Base-by-base conservation (phyloP, 164 flowering plant species). In the Stephania cephalantha region DNA sequence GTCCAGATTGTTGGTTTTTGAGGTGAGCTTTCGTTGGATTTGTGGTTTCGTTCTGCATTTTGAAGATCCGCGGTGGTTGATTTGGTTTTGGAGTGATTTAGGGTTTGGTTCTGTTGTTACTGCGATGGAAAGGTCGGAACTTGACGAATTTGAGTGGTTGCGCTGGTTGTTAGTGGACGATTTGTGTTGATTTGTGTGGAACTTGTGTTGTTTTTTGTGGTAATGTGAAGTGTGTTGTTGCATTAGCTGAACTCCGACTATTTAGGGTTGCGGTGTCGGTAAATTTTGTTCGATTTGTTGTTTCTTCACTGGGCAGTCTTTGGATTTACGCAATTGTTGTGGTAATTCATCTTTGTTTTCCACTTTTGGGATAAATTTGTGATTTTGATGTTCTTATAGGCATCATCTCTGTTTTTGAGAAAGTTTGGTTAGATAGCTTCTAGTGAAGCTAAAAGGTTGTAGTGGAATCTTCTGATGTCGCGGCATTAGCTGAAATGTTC, bases 11-110 rank as follows among this genome's bases (percentile, higher is more conserved):
- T 13, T 75, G 22, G 15, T 72, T 35, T 30, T 78, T n/a, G 42
- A 78, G 78, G 83, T 78, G 70, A 46, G 29, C 0, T 74, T 71
- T 6, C 4, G 44, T 74, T 44, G 25, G 18, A 70, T 42, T 72
- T 44, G 2, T 65, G 11, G 20, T 46, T 31, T 8, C 10, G 0
- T 64, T 71, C 17, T 48, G 25, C 30, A 20, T 70, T 20, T 35
- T 66, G 17, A 45, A n/a, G 53, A 11, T 67, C 9, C 65, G 30
- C 68, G 52, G 12, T 9, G 20, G 11, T 53, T 1, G 8, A 22
- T 7, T 53, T 45, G 72, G 45, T 52, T 4, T 46, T 1, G 4
- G 25, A 48, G 53, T 46, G 52, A 46, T 42, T 69, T 64, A 63
- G 70, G 46, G 71, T 70, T 46, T 55, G 46, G 45, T 71, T 61